Evolutionary conservation across 768 basidiomycete genomes (phyloP), one percentile per base, ranked within the genome.

Genomic region (Hericium rajendrae): DNA sequence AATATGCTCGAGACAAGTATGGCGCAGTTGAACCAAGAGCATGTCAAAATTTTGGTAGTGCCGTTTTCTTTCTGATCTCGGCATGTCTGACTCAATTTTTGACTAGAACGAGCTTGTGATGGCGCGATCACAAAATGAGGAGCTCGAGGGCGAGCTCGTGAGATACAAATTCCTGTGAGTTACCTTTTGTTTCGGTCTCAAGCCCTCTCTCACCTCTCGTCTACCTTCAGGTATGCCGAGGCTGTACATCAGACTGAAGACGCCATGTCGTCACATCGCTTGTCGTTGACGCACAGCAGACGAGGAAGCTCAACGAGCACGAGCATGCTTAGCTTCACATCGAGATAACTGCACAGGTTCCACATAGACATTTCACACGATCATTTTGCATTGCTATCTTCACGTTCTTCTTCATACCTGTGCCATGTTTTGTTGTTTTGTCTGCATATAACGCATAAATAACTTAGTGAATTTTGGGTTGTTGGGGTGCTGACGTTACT

Each of bases 111-210:
- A 95, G 68, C 80, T 98, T 3, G 97, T 98, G 3, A 91, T 85
- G 75, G 79, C 86, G 57, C 83, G 94, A 53, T 73, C 98, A 41
- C 84, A 86, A 59, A 90, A 91, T 63, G 95, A 99, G 68, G 94
- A 97, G 68, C 77, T 95, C 59, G 97, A 98, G 70, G 80, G 84
- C 57, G 92, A 98, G 69, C 81, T 99, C 16, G 94, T 99, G 40
- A 84, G 88, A 43, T 97, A 97, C 73, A 97, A 97, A 72, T 74
- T 97, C 48, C 69, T 95, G 90, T 94, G 65, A 69, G 87, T 26
- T 75, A 13, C 22, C 22, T 6, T 28, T 37, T n/a, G 32, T 32
- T 32, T 32, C 6, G 32, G 32, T 32, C 9, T 10, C 32, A 10
- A 32, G 9, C 32, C 8, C 32, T 32, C 32, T 32, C 32, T 32